Evolutionary conservation across 805 yeast genomes (phyloP), one percentile per base, ranked within the genome.

Genomic region (Lachancea kluyveri): DNA sequence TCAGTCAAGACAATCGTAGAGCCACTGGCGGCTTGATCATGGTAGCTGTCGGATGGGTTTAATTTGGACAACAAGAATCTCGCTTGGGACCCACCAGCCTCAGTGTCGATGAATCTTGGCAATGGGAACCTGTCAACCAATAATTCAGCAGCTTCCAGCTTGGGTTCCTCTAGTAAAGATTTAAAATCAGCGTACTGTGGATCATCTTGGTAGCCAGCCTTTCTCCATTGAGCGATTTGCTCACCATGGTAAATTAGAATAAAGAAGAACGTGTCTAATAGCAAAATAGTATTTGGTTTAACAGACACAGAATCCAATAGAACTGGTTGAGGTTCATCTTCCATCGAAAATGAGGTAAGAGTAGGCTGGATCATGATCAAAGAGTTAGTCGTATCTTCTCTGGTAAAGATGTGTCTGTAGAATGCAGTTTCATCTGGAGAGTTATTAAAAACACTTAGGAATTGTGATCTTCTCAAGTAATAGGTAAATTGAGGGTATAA

Each of bases 341-440:
- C 86, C 58, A 87, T 76, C 35, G 79, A 72, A 59, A 80, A 90
- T 23, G 95, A 75, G 3, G 90, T 81, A 58, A 92, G 73, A 1
- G 97, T 86, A 36, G 99, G 99, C 65, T 92, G 98, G 44, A 92
- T 90, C 96, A 92, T 92, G 41, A 88, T 84, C 55, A 92, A 67
- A 11, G 96, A 83, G 64, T 90, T 92, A 43, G 82, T 80, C 25
- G 90, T 82, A 56, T 92, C 96, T 54, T 92, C 96, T 43, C 90
- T 78, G 54, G 83, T 72, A 54, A 92, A 74, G 11, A 86, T 79
- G 59, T 92, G 98, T 58, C 96, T 78, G 63, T 90, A 86, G 62
- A 88, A 92, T 22, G 96, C 95, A 26, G 97, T 87, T 66, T 92
- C 99, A 66, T 92, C 99, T 2, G 98, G 98, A 5, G 98, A 92